phyloP scores from a whole-genome alignment of 2,329 filamentous ascomycete genomes.

The Fusarium secorum region DNA sequence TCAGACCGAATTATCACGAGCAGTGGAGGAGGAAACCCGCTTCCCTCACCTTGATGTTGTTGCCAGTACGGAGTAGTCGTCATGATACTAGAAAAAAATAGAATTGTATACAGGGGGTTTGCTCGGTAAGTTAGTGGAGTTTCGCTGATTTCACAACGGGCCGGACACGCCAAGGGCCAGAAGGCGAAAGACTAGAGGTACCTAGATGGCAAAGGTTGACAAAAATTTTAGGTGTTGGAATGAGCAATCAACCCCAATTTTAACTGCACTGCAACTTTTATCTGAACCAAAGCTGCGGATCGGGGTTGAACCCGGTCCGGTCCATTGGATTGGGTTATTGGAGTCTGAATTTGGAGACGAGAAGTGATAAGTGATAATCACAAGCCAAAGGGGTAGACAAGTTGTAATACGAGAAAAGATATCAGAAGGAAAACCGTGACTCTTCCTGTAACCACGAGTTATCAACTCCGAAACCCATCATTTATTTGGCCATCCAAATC shows the following conservation, averaged over 20 bases:
- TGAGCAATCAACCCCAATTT: constrained; percentile 11
- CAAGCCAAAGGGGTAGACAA: background rate
- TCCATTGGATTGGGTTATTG: constrained; percentile 8
- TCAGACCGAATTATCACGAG: background rate
- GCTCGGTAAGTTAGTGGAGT: constrained; percentile 21
- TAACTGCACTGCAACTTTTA: constrained; percentile 1
- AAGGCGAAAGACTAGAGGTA: background rate
- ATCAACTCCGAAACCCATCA: constrained; percentile 3
- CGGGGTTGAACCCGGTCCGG: constrained; percentile 30
- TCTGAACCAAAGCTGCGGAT: constrained; percentile 27
- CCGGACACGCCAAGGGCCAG: constrained; percentile 18
- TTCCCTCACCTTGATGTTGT: constrained; percentile 11
- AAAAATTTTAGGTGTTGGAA: background rate
- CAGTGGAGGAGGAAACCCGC: constrained; percentile 8
- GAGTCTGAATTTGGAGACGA: constrained; percentile 20
- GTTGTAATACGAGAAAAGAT: background rate
- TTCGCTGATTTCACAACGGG: constrained; percentile 18
- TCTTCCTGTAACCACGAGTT: background rate
- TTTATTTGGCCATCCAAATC: constrained; percentile 24
- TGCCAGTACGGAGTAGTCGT: constrained; percentile 7
- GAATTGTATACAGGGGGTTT: constrained; percentile 20
- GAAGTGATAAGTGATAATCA: constrained; percentile 8
- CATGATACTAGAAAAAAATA: constrained; percentile 4
- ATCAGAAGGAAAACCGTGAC: background rate
- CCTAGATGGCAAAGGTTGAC: background rate